phyloP scores from a whole-genome alignment of 1,284 basidiomycete species.

The Veloporphyrellus conicus region DNA sequence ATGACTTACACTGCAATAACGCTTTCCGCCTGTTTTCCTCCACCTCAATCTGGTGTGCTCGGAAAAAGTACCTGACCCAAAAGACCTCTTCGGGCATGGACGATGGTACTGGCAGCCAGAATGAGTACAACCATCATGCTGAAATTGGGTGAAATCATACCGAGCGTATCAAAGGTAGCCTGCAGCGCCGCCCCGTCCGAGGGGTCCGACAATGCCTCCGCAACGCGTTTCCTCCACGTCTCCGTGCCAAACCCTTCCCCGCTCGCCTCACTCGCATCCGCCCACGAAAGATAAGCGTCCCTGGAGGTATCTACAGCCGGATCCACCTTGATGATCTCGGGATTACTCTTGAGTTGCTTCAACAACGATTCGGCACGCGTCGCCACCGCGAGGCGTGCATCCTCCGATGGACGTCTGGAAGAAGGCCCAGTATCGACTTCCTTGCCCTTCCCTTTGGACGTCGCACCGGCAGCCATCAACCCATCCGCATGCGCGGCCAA shows the following conservation, averaged over 20 bases:
- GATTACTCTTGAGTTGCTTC: slow-evolving; percentile 69
- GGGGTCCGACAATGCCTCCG: slow-evolving; percentile 46
- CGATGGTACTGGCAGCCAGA: slow-evolving; percentile 57
- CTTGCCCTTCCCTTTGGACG: slow-evolving; percentile 44
- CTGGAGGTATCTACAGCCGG: slow-evolving; percentile 60
- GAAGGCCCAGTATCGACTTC: slow-evolving; percentile 32
- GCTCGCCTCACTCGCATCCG: slow-evolving; percentile 45
- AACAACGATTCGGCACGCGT: slow-evolving; percentile 78
- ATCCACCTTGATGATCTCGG: slow-evolving; percentile 72
- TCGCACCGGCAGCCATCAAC: too few relatives aligned
- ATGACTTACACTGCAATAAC: slow-evolving; percentile 64
- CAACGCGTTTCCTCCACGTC: slow-evolving; percentile 52
- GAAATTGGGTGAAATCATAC: slow-evolving; percentile 39
- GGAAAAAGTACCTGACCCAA: slow-evolving; percentile 92
- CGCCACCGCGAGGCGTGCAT: slow-evolving; percentile 52
- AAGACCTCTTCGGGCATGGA: slow-evolving; percentile 68
- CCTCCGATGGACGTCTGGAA: slow-evolving; percentile 36
- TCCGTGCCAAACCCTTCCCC: slow-evolving; percentile 54
- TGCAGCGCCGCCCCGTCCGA: slow-evolving; percentile 57
- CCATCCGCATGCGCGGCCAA: slow-evolving; percentile 28
- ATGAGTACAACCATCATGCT: slow-evolving; percentile 4
- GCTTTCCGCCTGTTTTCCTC: slow-evolving; percentile 82
- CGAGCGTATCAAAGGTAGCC: slow-evolving; percentile 55
- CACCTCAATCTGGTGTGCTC: slow-evolving; percentile 76
- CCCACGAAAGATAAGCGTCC: slow-evolving; percentile 63